phyloP scores from a whole-genome alignment of 495 filamentous ascomycete genomes.

The Annulohypoxylon bovei region DNA sequence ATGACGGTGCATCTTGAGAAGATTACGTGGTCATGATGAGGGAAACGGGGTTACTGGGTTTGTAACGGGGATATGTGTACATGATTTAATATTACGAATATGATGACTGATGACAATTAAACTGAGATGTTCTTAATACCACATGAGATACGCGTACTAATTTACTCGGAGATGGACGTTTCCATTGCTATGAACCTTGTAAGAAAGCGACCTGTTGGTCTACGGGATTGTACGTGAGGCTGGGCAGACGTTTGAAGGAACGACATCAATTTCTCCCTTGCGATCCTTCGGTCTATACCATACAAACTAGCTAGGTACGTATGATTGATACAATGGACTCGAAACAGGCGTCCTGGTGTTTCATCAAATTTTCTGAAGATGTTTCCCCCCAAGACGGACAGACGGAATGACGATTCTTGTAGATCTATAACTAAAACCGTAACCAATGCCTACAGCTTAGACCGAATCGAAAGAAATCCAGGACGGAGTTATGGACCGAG shows the following conservation, averaged over 20 bases:
- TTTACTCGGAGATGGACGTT: not conserved
- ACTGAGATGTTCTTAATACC: not conserved
- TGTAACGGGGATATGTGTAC: not conserved
- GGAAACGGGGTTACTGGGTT: not conserved
- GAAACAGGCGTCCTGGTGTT: not conserved
- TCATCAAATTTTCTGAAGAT: not conserved
- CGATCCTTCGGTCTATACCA: not conserved
- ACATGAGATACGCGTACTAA: not conserved
- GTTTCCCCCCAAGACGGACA: not conserved
- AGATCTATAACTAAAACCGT: not conserved
- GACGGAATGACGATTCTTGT: not conserved
- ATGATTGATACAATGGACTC: not conserved
- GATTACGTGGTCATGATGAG: conserved; percentile 1
- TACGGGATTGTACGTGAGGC: not conserved
- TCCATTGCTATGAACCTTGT: not conserved
- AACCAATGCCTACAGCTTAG: not conserved
- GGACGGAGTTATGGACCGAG: not conserved
- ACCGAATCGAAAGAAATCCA: not conserved
- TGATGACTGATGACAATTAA: not conserved
- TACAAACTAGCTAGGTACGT: no score
- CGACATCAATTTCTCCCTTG: not conserved
- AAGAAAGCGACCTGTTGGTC: no score
- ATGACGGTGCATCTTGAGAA: not conserved
- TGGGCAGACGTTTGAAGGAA: not conserved
- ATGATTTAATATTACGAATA: not conserved